Percentiles rank a stretch among this genome's conserved stretches.
These are phyloP conservation scores for Fusarium mangiferae DNA, from an alignment of 2,329 filamentous ascomycete species.

Conservation along the genomic window DNA sequence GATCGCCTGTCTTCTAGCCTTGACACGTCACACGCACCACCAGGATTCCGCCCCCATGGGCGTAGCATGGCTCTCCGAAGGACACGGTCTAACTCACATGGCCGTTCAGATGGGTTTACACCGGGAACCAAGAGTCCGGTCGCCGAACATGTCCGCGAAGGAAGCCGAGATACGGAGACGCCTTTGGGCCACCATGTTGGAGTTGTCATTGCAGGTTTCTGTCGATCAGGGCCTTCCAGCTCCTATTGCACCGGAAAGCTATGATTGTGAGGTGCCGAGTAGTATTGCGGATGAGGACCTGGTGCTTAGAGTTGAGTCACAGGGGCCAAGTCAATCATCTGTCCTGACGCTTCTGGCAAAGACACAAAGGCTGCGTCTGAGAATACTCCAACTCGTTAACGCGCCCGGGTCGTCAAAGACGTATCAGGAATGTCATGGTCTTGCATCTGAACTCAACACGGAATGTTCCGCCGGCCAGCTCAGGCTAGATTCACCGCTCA, in stretches of 20 bases:
- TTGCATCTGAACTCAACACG: background rate
- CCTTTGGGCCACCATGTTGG: background rate
- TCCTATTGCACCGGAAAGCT: background rate
- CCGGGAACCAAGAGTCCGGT: background rate
- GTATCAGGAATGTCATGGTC: background rate
- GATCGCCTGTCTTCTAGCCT: background rate
- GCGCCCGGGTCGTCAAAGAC: background rate
- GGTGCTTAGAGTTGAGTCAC: background rate
- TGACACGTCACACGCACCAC: slow-evolving; percentile 1
- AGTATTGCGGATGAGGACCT: background rate
- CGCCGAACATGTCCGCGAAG: background rate
- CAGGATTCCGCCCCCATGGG: background rate
- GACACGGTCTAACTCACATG: background rate
- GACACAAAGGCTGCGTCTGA: background rate
- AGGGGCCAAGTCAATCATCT: background rate
- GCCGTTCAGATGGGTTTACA: background rate
- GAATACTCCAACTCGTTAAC: background rate
- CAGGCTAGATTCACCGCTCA: background rate
- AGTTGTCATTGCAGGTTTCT: background rate
- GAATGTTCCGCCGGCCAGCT: background rate
- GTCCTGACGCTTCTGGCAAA: background rate
- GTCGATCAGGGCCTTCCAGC: background rate
- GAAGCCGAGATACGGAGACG: background rate
- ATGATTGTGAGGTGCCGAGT: background rate
- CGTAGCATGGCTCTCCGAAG: background rate